phyloP scores from a whole-genome alignment of 371 early-diverging fungal species.

The Actinomucor elegans region DNA sequence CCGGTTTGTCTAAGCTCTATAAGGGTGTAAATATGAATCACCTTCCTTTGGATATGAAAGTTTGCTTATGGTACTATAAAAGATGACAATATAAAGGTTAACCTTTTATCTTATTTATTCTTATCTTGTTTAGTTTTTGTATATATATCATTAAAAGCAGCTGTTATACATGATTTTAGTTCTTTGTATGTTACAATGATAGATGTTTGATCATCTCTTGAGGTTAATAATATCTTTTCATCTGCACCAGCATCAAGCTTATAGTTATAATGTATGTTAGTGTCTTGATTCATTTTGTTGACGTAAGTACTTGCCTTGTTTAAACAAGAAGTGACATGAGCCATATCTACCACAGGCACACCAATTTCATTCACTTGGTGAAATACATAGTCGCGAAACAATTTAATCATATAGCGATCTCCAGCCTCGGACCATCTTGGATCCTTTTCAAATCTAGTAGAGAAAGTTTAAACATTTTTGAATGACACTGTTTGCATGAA shows the following conservation, averaged over 20 bases:
- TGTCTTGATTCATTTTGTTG: not conserved
- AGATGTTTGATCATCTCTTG: slow-evolving; percentile 93
- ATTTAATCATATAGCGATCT: slow-evolving; percentile 91
- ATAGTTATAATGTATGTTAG: not conserved
- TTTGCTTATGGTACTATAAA: too few relatives aligned
- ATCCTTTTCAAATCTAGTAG: slow-evolving; percentile 87
- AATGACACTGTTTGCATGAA: slow-evolving; percentile 17
- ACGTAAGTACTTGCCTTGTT: slow-evolving; percentile 76
- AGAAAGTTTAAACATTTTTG: not conserved
- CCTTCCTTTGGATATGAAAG: too few relatives aligned
- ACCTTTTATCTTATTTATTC: too few relatives aligned
- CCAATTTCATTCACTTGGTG: slow-evolving; percentile 93
- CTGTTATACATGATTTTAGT: slow-evolving; percentile 83
- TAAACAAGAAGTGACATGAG: slow-evolving; percentile 89
- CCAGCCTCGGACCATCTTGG: slow-evolving; percentile 96
- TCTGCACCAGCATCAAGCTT: slow-evolving; percentile 92
- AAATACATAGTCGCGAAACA: slow-evolving; percentile 96
- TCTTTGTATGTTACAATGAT: slow-evolving; percentile 91
- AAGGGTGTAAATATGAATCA: too few relatives aligned
- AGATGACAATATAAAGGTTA: too few relatives aligned
- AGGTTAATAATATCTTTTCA: slow-evolving; percentile 89
- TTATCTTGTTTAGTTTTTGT: not conserved
- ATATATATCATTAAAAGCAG: slow-evolving; percentile 74
- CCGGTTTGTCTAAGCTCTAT: too few relatives aligned
- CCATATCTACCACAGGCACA: slow-evolving; percentile 84